Evolutionary conservation across 1,284 basidiomycete genomes (phyloP), one percentile per base, ranked within the genome.

Genomic region (Microstroma glucosiphilum): DNA sequence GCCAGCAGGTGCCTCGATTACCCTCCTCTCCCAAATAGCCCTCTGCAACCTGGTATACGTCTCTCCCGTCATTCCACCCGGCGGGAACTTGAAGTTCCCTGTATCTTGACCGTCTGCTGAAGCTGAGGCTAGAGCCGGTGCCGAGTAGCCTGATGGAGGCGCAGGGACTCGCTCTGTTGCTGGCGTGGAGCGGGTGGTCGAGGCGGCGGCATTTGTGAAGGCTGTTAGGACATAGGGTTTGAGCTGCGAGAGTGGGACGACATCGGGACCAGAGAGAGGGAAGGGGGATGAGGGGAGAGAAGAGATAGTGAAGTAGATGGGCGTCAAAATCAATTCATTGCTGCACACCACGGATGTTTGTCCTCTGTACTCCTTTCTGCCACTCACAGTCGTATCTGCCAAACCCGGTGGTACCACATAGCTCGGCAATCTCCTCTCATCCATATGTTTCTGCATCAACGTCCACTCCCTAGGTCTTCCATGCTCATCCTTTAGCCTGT

Each of bases 391-490:
- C 3, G 75, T 72, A 19, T 75, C 69, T 0, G 68, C 71, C 42
- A 79, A 57, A 6, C 76, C 77, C 3, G 77, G 77, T 17, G 77
- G 77, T 0, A 79, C 77, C 19, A 78, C 71, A 41, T 65, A 79
- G 41, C 63, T 69, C 23, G 73, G 67, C 19, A 76, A 61, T 2
- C 73, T 58, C 0, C 64, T 61, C 61, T 79, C 77, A 42, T 79
- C 77, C 51, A 79, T 69, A 2, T 65, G 56, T 40, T 67, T 64
- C 15, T 71, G 73, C 51, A 66, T 70, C 42, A 74, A 51, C 40
- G 70, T 76, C 77, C 77, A 79, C 56, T 69, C 72, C 40, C 62
- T 59, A 19, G 58, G 43, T 30, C 67, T 67, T 40, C 71, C 30
- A 37, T 37, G 30, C 30, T 37, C 30, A 9, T 37, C 30, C 30